A percentile compares a stretch with the other conserved stretches of the same genome.
phyloP scores from a whole-genome alignment of 257 asterid species.

The Verbascum thapsus region DNA sequence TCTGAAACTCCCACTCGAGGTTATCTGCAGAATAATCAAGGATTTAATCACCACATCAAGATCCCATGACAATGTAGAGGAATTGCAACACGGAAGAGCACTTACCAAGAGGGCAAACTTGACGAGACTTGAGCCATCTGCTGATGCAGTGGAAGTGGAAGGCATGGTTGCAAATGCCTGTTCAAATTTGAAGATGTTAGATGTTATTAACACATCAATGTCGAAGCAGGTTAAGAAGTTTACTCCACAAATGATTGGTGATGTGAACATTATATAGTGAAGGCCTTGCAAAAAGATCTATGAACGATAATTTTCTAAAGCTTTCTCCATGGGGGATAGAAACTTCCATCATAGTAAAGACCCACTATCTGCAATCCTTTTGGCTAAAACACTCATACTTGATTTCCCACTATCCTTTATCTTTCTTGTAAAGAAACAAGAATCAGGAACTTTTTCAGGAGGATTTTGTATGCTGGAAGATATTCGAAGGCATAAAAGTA shows the following conservation, averaged over 20 bases:
- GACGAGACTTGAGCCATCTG: conserved; percentile 99
- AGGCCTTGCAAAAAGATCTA: not conserved
- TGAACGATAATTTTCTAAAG: too few species aligned
- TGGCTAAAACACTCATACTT: not conserved
- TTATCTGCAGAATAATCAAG: conserved; percentile 54
- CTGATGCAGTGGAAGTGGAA: conserved; percentile 99
- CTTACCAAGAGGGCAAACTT: conserved; percentile 95
- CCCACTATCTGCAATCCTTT: not conserved
- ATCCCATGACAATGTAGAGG: not conserved
- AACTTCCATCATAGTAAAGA: not conserved
- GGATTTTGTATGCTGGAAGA: not conserved
- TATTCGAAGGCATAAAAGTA: not conserved
- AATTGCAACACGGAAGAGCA: not conserved
- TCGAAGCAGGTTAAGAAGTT: not conserved
- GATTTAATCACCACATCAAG: not conserved
- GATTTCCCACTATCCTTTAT: not conserved
- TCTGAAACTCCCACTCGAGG: conserved; percentile 48
- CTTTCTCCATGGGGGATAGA: too few species aligned
- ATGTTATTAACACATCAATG: not conserved
- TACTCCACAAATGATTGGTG: conserved; percentile 2
- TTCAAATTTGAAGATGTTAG: not conserved
- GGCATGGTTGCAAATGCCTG: conserved; percentile 98
- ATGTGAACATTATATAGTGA: not conserved
- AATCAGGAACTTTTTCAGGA: not conserved
- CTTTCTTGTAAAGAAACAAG: not conserved